phyloP scores from a whole-genome alignment of 441 rosid genomes.

The Mallotus japonicus region DNA sequence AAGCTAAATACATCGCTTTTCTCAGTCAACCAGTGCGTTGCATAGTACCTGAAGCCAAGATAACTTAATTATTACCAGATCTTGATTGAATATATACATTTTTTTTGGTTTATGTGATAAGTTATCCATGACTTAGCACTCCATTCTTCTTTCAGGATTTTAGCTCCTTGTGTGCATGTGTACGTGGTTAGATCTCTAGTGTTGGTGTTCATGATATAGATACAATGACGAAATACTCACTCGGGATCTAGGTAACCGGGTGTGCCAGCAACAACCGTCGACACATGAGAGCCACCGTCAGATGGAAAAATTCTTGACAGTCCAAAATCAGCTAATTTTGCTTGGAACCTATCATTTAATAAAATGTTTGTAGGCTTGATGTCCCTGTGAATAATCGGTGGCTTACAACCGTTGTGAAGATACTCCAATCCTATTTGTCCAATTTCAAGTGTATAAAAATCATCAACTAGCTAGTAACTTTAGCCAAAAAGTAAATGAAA shows the following conservation, averaged over 20 bases:
- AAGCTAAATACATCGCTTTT: constrained; percentile 46
- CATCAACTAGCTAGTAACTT: too few relatives aligned
- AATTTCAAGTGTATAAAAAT: neutral
- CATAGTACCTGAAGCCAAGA: constrained; percentile 36
- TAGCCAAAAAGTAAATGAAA: too few relatives aligned
- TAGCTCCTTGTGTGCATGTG: too few relatives aligned
- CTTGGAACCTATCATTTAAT: too few relatives aligned
- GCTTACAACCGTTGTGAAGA: constrained; percentile 37
- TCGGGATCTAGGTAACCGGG: constrained; percentile 31
- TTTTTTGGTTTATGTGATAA: too few relatives aligned
- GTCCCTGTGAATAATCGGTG: constrained; percentile 43
- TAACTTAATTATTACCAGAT: neutral
- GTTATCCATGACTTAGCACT: neutral
- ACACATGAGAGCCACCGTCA: constrained; percentile 27
- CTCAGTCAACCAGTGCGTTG: constrained; percentile 25
- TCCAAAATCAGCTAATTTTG: constrained; percentile 30
- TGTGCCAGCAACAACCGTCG: constrained; percentile 23
- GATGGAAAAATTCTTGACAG: constrained; percentile 26
- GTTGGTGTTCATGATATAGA: too few relatives aligned
- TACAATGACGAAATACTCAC: constrained; percentile 20
- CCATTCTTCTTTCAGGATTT: too few relatives aligned
- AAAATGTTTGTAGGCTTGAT: constrained; percentile 41
- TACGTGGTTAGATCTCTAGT: too few relatives aligned
- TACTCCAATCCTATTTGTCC: constrained; percentile 42
- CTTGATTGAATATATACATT: neutral